Conservation (phyloP, 495 filamentous ascomycete genomes). For the Copromyces sp. region DNA sequence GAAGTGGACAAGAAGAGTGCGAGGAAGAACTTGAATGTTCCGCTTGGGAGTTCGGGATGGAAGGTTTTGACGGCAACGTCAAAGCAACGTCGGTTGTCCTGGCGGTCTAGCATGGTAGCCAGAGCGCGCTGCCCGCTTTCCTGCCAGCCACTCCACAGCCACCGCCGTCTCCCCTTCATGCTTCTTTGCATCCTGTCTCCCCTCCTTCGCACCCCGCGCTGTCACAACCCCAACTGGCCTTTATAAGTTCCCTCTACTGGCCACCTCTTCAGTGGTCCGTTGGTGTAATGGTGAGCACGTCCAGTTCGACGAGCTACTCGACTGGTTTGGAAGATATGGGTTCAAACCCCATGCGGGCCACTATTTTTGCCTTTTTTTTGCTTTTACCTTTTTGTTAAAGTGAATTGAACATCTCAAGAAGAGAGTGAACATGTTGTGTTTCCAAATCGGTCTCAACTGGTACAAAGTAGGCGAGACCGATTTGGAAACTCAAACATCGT, state of each 20-base stretch:
- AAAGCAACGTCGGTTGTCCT: not conserved
- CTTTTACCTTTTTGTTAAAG: not conserved
- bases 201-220: not conserved
- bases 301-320: not conserved
- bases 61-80: not conserved
- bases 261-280: not conserved
- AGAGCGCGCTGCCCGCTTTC: not conserved
- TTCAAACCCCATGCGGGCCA: not conserved
- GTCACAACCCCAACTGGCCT: not conserved
- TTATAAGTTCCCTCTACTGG: not conserved
- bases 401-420: not conserved
- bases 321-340: not conserved
- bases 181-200: no score
- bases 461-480: no score
- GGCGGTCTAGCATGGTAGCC: not conserved
- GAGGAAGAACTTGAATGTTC: constrained; percentile 53
- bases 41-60: not conserved
- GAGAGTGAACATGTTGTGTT: no score
- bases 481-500: not conserved
- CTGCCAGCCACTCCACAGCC: not conserved
- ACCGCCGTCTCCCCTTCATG: not conserved
- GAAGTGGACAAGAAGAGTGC: constrained; percentile 56
- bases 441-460: no score
- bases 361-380: not conserved
- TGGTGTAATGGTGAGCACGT: not conserved